phyloP scores from a whole-genome alignment of 305 asterid genomes.

The Fraxinus platypoda region DNA sequence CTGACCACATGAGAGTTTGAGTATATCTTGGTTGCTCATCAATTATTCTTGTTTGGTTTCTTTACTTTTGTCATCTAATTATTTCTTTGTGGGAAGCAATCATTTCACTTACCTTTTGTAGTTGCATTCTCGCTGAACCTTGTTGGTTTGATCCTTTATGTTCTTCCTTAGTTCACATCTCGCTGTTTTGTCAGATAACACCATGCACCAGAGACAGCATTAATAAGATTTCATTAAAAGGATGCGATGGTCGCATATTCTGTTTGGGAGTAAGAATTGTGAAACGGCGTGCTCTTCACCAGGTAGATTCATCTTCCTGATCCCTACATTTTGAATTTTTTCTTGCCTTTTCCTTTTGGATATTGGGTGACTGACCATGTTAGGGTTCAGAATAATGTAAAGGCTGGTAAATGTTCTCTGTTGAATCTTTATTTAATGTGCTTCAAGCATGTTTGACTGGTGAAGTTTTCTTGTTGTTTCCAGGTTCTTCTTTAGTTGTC shows the following conservation, averaged over 20 bases:
- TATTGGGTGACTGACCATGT: slow-evolving; percentile 6
- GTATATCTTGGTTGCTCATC: background rate
- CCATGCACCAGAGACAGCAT: slow-evolving; percentile 90
- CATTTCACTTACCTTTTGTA: background rate
- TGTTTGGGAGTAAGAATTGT: slow-evolving; percentile 93
- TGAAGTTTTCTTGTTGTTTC: background rate
- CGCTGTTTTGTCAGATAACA: slow-evolving; percentile 67
- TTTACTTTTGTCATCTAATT: background rate
- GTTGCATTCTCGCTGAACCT: slow-evolving; percentile 13
- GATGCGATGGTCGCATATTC: slow-evolving; percentile 86
- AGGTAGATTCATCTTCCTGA: slow-evolving; percentile 45
- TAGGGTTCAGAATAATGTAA: slow-evolving; percentile 13
- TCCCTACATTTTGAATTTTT: slow-evolving; percentile 16
- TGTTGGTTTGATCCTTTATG: slow-evolving; percentile 15
- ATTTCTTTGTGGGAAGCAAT: slow-evolving; percentile 4
- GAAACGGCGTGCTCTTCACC: slow-evolving; percentile 81
- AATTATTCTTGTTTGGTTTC: background rate
- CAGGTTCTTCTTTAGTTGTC: background rate
- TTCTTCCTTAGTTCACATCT: slow-evolving; percentile 28
- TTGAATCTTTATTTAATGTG: background rate
- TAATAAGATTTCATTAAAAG: slow-evolving; percentile 78
- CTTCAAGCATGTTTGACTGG: slow-evolving; percentile 9
- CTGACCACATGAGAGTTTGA: background rate
- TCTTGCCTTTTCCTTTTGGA: background rate
- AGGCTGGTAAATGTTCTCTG: background rate